These are phyloP conservation scores for Linum usitatissimum DNA, from an alignment of 345 rosid genomes.

Conservation along the genomic window DNA sequence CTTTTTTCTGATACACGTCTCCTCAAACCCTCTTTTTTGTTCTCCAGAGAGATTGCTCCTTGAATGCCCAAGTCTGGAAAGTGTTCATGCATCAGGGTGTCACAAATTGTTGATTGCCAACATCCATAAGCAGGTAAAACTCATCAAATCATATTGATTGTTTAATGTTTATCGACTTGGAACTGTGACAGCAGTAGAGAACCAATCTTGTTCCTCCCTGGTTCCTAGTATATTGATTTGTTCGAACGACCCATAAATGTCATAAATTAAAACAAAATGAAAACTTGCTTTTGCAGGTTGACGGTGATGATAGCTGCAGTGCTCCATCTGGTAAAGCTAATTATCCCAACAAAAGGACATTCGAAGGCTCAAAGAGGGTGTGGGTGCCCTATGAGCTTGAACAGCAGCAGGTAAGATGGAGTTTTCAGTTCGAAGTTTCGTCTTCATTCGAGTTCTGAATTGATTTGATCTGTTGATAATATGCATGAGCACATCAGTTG, in stretches of 20 bases:
- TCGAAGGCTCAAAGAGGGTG: background rate
- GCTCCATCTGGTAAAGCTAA: background rate
- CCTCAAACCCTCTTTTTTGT: background rate
- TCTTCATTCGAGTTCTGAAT: no score
- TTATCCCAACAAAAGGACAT: background rate
- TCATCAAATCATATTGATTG: background rate
- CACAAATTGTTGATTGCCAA: slow-evolving; percentile 47
- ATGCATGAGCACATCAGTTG: background rate
- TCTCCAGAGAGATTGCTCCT: slow-evolving; percentile 62
- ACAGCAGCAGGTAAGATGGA: background rate
- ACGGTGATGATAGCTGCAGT: background rate
- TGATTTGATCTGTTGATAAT: background rate
- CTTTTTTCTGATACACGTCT: background rate
- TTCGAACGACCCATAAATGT: no score
- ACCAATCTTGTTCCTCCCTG: background rate
- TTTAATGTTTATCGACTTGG: background rate
- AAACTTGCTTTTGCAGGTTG: background rate
- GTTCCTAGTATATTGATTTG: no score
- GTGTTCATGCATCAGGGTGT: slow-evolving; percentile 79
- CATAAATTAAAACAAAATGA: background rate
- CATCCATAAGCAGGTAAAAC: slow-evolving; percentile 45
- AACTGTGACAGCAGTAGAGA: background rate
- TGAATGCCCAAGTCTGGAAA: slow-evolving; percentile 73
- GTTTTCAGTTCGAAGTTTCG: no score
- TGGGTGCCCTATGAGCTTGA: background rate